Base-by-base conservation (phyloP, 305 asterid genomes). In the Fraxinus albicans region DNA sequence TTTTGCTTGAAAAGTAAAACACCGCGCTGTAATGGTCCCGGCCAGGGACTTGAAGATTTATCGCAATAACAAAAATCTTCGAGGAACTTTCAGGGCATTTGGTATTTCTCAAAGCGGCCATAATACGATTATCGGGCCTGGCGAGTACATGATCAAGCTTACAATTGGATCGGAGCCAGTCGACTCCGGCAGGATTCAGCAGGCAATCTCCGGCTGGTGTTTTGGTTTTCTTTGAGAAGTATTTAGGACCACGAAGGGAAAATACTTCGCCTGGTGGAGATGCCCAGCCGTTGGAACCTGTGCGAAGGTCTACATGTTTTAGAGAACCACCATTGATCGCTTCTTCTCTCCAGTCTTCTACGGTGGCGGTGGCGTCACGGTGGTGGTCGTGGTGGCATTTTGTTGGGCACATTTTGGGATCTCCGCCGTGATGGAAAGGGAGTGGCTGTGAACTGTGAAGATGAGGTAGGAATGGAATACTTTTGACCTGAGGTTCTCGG, bases 1-100 rank as follows among this genome's bases (percentile, higher is more conserved):
- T 82, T 79, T 86, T 86, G 29, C 90, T 88, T 17, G 97, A 80
- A 76, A 92, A 94, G 89, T 95, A 95, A 82, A 95, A 95, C 5
- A 93, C 94, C 6, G 98, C 96, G 36, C 95, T 91, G 89, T 95
- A 89, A 65, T 94, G 97, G 23, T 95, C 99, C 76, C 96, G 90
- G 0, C 99, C 99, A n/a, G 99, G 98, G 34, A 95, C 95, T 75
- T 95, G 98, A 2, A 95, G 94, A 73, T 95, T 95, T 6, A 95
- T 88, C 17, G 98, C 99, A n/a, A 95, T 1, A 15, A 95, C 0
- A 83, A 95, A 95, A 1, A 94, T 79, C 65, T 95, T 94, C 36
- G 88, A 23, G 0, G 87, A 81, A 13, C 78, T 87, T 0, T 88
- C 94, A 34, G 44, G 78, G 65, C 81, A 76, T 1, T 82, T 82